Percentiles rank a stretch among this genome's conserved stretches.
These are phyloP conservation scores for Jamesozyma lodderae DNA, from an alignment of 805 yeast genomes.

Conservation along the genomic window DNA sequence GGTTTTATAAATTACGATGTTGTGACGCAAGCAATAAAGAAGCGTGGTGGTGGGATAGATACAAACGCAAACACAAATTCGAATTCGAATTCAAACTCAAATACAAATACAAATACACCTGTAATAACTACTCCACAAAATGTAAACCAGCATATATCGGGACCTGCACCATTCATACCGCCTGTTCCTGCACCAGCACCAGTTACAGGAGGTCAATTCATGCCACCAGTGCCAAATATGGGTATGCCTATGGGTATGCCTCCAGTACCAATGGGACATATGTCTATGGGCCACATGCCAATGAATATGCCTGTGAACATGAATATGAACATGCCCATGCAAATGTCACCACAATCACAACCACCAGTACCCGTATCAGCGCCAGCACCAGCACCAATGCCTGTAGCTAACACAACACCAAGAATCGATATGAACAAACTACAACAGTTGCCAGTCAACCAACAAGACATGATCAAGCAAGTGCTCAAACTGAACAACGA, in stretches of 20 bases:
- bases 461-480: conserved; percentile 46
- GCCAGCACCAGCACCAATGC: conserved; percentile 3
- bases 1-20: conserved; percentile 64
- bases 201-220: too few relatives aligned
- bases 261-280: too few relatives aligned
- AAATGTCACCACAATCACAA: conserved; percentile 9
- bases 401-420: conserved; percentile 12
- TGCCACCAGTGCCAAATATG: too few relatives aligned
- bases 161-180: too few relatives aligned
- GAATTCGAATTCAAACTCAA: conserved; percentile 3
- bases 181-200: too few relatives aligned
- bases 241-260: too few relatives aligned
- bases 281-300: too few relatives aligned
- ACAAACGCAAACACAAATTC: conserved; percentile 3
- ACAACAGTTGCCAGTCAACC: conserved; percentile 43
- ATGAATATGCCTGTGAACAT: too few relatives aligned
- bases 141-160: too few relatives aligned
- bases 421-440: conserved; percentile 39
- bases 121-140: too few relatives aligned
- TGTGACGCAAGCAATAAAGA: conserved; percentile 38
- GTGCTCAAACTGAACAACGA: conserved; percentile 38
- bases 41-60: neutral
- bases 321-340: neutral
- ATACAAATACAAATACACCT: conserved; percentile 7
- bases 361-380: conserved; percentile 6